phyloP scores from a whole-genome alignment of 2,329 filamentous ascomycete species.

The Colletotrichum higginsianum region DNA sequence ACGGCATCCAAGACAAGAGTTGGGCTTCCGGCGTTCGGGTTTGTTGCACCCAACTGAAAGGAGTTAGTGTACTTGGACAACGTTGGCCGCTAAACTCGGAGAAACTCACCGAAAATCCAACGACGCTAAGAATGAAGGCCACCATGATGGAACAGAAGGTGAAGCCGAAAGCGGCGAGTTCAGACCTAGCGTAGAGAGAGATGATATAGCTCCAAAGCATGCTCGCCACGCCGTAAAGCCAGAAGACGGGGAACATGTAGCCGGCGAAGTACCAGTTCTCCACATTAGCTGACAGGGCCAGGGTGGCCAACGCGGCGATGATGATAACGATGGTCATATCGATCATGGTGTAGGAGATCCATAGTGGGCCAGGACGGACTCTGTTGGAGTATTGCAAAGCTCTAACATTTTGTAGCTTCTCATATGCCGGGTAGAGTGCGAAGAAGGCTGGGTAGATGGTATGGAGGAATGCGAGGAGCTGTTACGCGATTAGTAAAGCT shows the following conservation, averaged over 20 bases:
- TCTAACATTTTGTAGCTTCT: conserved; percentile 73
- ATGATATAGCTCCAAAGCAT: conserved; percentile 74
- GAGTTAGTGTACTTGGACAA: too few relatives aligned
- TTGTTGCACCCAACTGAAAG: conserved; percentile 2
- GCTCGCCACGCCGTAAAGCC: conserved; percentile 74
- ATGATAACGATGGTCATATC: conserved; percentile 73
- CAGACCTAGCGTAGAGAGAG: conserved; percentile 73
- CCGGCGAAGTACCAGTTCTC: conserved; percentile 71
- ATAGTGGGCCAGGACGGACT: conserved; percentile 72
- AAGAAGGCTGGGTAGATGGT: conserved; percentile 76
- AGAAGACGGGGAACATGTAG: conserved; percentile 75
- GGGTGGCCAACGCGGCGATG: conserved; percentile 58
- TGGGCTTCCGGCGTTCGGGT: neutral
- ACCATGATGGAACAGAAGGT: conserved; percentile 47
- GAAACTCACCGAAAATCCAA: too few relatives aligned
- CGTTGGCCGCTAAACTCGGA: too few relatives aligned
- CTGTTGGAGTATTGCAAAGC: conserved; percentile 80
- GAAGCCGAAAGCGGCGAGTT: conserved; percentile 76
- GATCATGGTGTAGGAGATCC: conserved; percentile 75
- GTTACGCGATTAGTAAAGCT: neutral
- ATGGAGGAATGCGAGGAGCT: conserved; percentile 55
- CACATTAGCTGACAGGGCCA: conserved; percentile 67
- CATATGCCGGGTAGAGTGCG: conserved; percentile 75
- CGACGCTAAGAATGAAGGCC: too few relatives aligned
- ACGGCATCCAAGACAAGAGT: conserved; percentile 51